phyloP scores from a whole-genome alignment of 2,329 filamentous ascomycete genomes.

The Hypoxylon sp. region DNA sequence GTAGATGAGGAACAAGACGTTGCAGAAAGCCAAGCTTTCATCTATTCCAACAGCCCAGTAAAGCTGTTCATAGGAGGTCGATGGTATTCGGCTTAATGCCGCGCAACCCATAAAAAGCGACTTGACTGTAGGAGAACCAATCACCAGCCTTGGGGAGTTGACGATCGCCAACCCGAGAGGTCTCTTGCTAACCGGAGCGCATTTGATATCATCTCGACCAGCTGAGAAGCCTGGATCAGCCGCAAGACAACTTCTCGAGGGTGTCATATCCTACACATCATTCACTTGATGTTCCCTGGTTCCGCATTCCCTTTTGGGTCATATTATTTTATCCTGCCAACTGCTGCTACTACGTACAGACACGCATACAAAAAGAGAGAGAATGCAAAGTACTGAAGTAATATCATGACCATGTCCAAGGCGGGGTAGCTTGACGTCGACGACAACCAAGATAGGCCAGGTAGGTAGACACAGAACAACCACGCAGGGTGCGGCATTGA shows the following conservation, averaged over 20 bases:
- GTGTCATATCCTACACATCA: conserved; percentile 29
- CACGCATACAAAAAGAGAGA: conserved; percentile 1
- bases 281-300: conserved; percentile 25
- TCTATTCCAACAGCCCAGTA: conserved; percentile 44
- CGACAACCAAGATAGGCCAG: conserved; percentile 17
- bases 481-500: conserved; percentile 34
- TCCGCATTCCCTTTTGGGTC: conserved; percentile 38
- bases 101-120: conserved; percentile 40
- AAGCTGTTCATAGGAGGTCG: conserved; percentile 33
- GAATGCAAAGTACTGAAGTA: conserved; percentile 30
- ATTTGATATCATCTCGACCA: conserved; percentile 27
- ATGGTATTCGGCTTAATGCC: conserved; percentile 47
- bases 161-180: conserved; percentile 30
- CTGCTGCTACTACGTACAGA: conserved; percentile 24
- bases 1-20: conserved; percentile 34
- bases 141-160: conserved; percentile 34
- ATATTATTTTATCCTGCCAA: conserved; percentile 35
- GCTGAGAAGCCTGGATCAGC: conserved; percentile 43
- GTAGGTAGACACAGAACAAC: conserved; percentile 15
- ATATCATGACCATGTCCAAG: conserved; percentile 39
- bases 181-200: conserved; percentile 31
- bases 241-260: conserved; percentile 36
- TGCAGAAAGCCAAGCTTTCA: conserved; percentile 44
- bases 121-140: conserved; percentile 37
- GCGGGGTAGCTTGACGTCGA: conserved; percentile 46